phyloP scores from a whole-genome alignment of 176 grass and related monocot genomes.

The Leersia perrieri region DNA sequence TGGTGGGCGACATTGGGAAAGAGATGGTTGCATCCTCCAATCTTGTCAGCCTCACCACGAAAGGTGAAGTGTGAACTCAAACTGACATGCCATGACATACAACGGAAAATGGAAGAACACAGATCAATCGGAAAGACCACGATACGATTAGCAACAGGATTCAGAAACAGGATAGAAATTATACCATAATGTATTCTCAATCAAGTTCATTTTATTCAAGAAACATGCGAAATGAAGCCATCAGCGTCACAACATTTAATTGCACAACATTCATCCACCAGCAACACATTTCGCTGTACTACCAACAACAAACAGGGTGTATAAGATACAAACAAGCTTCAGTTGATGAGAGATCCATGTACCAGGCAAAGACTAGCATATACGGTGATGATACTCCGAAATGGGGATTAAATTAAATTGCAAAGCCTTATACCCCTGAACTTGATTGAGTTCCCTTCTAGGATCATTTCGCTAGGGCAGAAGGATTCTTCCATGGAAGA shows the following conservation, averaged over 20 bases:
- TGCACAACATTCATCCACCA: conserved; percentile 7
- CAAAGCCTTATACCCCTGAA: not conserved
- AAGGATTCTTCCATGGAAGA: not conserved
- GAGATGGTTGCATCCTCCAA: no score
- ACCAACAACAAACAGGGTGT: conserved; percentile 25
- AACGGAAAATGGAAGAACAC: not conserved
- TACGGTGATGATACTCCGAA: conserved; percentile 24
- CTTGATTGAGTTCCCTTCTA: not conserved
- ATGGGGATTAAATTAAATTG: conserved; percentile 1
- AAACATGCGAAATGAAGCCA: conserved; percentile 14
- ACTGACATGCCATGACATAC: not conserved
- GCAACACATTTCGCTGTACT: not conserved
- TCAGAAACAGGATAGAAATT: not conserved
- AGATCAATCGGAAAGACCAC: not conserved
- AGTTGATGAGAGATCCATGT: conserved; percentile 20
- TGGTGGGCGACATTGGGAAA: not conserved
- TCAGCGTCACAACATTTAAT: not conserved
- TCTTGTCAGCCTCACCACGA: not conserved
- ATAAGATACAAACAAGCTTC: conserved; percentile 1
- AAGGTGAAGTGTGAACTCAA: not conserved
- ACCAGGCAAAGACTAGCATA: conserved; percentile 37
- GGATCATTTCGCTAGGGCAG: conserved; percentile 23
- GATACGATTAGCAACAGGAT: not conserved
- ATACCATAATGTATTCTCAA: conserved; percentile 3
- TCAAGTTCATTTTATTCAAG: not conserved